Evolutionary conservation across 208 protist genomes (phyloP), one percentile per base, ranked within the genome.

Genomic region (Wallacemonas sp.): DNA sequence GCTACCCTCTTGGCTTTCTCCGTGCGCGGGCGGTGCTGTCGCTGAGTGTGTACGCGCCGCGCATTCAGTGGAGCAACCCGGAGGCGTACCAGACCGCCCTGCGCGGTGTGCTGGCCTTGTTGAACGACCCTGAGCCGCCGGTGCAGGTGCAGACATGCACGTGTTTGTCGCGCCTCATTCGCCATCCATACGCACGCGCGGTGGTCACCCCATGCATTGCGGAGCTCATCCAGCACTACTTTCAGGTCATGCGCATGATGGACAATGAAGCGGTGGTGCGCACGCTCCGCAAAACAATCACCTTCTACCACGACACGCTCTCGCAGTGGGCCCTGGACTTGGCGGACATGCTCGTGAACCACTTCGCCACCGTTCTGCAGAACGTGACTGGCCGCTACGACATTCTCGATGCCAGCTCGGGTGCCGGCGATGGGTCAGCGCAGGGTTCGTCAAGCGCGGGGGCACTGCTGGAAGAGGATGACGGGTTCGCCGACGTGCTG

Each of bases 261-360:
- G 92, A 97, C 61, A 93, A 89, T 70, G 94, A 97, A 32, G 82
- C 79, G 5, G 79, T 98, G 6, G 82, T 98, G 21, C 76, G 85
- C 24, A 95, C 94, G 22, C 68, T 98, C 24, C 90, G 91, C 26
- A 84, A 84, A 26, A 94, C 95, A 1, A 95, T 98, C 29, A 42
- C 70, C 29, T 81, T 86, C 53, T 98, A 97, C 70, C 70, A 79
- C 57, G 60, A 79, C 48, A 83, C 86, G 41, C 86, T 98, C 21
- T 89, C 87, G 26, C 89, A 93, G 68, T 96, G 87, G 76, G 93
- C 90, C 6, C 22, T 92, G 60, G 78, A 90, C 42, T 70, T 96
- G 54, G 81, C 79, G 30, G 83, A 92, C 41, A 78, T 96, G 81
- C 65, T 96, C 50, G 85, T 91, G 38, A 75, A 79, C 55, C 87